Evolutionary conservation across 176 grass and related monocot genomes (phyloP).

Genomic region (Stipa capillata): DNA sequence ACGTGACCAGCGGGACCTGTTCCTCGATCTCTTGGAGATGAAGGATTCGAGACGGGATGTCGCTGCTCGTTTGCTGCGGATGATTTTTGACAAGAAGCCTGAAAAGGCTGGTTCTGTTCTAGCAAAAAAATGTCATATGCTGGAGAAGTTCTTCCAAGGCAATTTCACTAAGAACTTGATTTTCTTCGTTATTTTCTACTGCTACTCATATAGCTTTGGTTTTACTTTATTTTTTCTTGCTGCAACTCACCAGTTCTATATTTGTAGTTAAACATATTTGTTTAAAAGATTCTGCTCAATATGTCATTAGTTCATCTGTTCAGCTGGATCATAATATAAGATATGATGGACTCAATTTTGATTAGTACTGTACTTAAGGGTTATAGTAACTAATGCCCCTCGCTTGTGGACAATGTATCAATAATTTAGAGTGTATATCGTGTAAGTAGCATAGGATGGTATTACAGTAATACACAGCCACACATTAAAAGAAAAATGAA

Average conservation of each 20-base stretch:
- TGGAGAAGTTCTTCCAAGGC: constrained; percentile 85
- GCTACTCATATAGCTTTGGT: not conserved
- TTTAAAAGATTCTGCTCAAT: not conserved
- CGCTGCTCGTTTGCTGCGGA: constrained; percentile 46
- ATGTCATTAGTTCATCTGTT: not conserved
- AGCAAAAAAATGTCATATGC: constrained; percentile 43
- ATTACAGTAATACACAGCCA: not conserved
- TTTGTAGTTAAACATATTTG: not conserved
- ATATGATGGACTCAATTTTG: not conserved
- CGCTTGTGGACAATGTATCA: not conserved
- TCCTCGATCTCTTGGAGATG: constrained; percentile 52
- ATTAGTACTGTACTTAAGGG: not conserved
- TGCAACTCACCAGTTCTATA: not conserved
- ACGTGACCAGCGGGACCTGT: constrained; percentile 41
- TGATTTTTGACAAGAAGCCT: constrained; percentile 78
- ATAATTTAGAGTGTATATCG: not conserved
- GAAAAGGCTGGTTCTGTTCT: constrained; percentile 45
- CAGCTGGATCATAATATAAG: not conserved
- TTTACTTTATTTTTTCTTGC: not conserved
- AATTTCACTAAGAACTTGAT: not conserved
- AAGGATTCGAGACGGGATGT: constrained; percentile 50
- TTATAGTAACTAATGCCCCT: not conserved
- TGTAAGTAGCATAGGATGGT: not conserved
- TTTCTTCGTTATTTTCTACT: not conserved
- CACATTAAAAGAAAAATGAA: not conserved